Evolutionary conservation across 495 filamentous ascomycete species (phyloP), one percentile per base, ranked within the genome.

Genomic region (Trichoderma virens): DNA sequence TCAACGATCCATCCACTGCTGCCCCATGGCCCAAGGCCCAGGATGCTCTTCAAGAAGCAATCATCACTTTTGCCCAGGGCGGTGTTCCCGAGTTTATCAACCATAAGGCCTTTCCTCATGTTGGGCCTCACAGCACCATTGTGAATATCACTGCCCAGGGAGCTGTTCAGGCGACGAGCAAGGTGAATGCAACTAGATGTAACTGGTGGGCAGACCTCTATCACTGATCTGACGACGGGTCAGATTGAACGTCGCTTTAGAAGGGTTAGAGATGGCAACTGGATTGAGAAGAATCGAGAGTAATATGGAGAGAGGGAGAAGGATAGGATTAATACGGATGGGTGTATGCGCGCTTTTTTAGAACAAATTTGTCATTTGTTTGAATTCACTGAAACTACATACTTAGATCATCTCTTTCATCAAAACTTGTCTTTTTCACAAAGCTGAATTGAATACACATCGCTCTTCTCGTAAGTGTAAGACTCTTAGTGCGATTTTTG

Each of bases 1-100:
- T 56, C 25, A 51, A 51, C 45, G 45, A 51, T 25, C 45, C 45
- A 1, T 5, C 45, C 2, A 20, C 45, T 20, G 18, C 45, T 3
- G 45, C 45, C 16, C 45, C 45, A n/a, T 51, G 45, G 45, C 45
- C 45, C 18, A 51, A 51, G n/a, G 45, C 45, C n/a, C 45, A 51
- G 20, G 45, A 51, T 25, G 45, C n/a, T 4, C 45, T 51, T 16
- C 45, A 51, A 25, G n/a, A 51, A 51, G 45, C 45, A 3, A 51
- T 51, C n/a, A 5, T 51, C 23, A 51, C n/a, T 25, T 51, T 51
- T 51, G 45, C 23, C 7, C 45, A 51, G n/a, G n/a, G 45, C 3
- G 45, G 45, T 1, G 45, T 51, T 8, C 45, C 45, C 8, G 23
- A 20, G 6, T 25, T 20, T 25, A 25, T 7, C 6, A 25, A 25